phyloP scores from a whole-genome alignment of 208 protist species.

The Leishmania aethiopica region DNA sequence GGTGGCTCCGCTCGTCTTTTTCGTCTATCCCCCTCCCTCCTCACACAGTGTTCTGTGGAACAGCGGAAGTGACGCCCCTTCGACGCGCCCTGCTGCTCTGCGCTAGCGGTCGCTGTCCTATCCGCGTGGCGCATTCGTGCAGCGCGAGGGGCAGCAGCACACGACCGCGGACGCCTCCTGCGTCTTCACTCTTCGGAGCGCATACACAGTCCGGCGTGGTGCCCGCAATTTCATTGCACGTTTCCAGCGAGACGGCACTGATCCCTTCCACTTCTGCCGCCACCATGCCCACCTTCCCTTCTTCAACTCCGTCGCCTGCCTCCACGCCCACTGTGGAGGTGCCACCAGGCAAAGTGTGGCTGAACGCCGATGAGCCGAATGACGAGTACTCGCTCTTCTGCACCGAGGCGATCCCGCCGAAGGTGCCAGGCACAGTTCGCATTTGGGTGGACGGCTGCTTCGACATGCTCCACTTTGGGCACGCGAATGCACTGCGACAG shows the following conservation, averaged over 20 bases:
- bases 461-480: constrained; percentile 92
- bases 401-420: constrained; percentile 47
- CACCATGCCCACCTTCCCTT: background rate
- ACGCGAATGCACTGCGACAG: constrained; percentile 89
- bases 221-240: background rate
- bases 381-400: constrained; percentile 75
- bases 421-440: constrained; percentile 68
- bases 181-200: background rate
- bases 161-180: background rate
- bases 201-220: too few relatives aligned
- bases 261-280: background rate
- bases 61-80: background rate
- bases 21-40: background rate
- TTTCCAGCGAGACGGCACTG: background rate
- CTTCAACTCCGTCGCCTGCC: background rate
- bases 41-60: background rate
- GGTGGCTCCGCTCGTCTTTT: background rate
- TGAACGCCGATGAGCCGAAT: constrained; percentile 69
- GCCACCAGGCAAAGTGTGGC: constrained; percentile 53
- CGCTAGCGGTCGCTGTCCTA: background rate
- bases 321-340: constrained; percentile 4
- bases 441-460: constrained; percentile 93
- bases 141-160: background rate
- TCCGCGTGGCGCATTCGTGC: background rate
- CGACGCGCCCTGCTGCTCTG: background rate